Base-by-base conservation (phyloP, 345 rosid genomes). In the Eucalyptus regnans region DNA sequence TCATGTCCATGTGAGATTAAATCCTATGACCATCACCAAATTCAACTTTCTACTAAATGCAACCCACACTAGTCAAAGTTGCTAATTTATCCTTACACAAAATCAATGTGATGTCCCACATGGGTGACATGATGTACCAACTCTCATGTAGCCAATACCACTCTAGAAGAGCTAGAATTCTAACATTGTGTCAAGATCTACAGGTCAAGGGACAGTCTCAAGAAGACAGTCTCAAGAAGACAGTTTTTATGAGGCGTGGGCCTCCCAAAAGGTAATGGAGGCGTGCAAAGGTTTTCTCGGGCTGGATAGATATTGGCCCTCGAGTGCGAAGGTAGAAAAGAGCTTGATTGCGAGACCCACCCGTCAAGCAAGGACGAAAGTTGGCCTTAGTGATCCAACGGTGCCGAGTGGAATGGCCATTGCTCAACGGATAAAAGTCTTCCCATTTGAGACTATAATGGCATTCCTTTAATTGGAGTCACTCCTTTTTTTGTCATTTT, bases 151-250 rank as follows among this genome's bases (percentile, higher is more conserved):
- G 8, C 33, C 33, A 62, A 27, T 7, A 52, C 10, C 9, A 52
- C 58, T 52, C 8, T 52, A 25, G 10, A 52, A 52, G 1, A 52
- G 25, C 10, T 52, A 52, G 25, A 52, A 52, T 52, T 52, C 4
- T 52, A 1, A 52, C 0, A 0, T 52, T 18, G 2, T 52, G 58
- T 20, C 1, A 52, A 23, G 58, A 52, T 8, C 5, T 7, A 1
- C 25, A 52, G 8, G 25, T 9, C 25, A 52, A 51, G 58, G 5
- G 25, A 52, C 1, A 0, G 2, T 52, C 5, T 20, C 25, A 7
- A 0, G 25, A 18, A 52, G 25, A 52, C 0, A 20, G 2, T 52
- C n/a, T n/a, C 25, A 7, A 0, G 25, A 18, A 52, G 25, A 52
- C 0, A 20, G 2, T 52, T 52, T 20, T 4, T 52, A 52, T 20